Evolutionary conservation across 495 filamentous ascomycete genomes (phyloP).

Genomic region (Aspergillus bridgeri): DNA sequence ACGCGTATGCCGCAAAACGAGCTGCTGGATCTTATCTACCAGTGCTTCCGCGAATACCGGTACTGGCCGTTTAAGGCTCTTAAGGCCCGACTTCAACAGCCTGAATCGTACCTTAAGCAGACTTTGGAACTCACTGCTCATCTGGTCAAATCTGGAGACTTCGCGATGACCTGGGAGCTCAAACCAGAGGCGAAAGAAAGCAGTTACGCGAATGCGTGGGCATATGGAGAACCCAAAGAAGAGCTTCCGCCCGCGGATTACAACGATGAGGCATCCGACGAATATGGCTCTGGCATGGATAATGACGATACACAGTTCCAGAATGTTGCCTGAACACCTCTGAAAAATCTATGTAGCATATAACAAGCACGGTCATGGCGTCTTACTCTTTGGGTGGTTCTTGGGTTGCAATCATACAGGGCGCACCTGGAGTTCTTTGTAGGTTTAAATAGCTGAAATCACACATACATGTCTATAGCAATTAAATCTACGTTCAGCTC

Average conservation of each 20-base stretch:
- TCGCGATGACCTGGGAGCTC: slow-evolving; percentile 79
- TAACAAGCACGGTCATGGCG: slow-evolving; percentile 18
- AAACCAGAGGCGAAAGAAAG: slow-evolving; percentile 66
- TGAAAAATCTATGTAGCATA: slow-evolving; percentile 25
- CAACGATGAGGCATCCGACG: slow-evolving; percentile 44
- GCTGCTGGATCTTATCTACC: slow-evolving; percentile 77
- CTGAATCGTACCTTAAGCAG: slow-evolving; percentile 87
- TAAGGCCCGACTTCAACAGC: slow-evolving; percentile 69
- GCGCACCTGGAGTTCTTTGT: slow-evolving; percentile 6
- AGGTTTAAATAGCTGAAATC: slow-evolving; percentile 5
- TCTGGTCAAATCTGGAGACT: slow-evolving; percentile 73
- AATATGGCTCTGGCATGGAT: slow-evolving; percentile 49
- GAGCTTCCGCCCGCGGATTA: slow-evolving; percentile 44
- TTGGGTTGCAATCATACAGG: slow-evolving; percentile 5
- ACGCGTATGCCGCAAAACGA: slow-evolving; percentile 83
- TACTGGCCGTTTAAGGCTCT: slow-evolving; percentile 90
- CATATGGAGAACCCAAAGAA: slow-evolving; percentile 39
- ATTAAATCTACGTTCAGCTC: not conserved
- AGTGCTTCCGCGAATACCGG: slow-evolving; percentile 73
- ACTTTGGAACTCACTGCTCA: slow-evolving; percentile 77
- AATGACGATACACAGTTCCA: slow-evolving; percentile 76
- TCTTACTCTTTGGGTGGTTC: slow-evolving; percentile 14
- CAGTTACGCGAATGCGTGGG: slow-evolving; percentile 43
- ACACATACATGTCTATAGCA: not conserved
- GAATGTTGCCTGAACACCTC: slow-evolving; percentile 51